These are phyloP conservation scores for Nannochloris sp. DNA, from an alignment of 139 green algal genomes.

Conservation along the genomic window DNA sequence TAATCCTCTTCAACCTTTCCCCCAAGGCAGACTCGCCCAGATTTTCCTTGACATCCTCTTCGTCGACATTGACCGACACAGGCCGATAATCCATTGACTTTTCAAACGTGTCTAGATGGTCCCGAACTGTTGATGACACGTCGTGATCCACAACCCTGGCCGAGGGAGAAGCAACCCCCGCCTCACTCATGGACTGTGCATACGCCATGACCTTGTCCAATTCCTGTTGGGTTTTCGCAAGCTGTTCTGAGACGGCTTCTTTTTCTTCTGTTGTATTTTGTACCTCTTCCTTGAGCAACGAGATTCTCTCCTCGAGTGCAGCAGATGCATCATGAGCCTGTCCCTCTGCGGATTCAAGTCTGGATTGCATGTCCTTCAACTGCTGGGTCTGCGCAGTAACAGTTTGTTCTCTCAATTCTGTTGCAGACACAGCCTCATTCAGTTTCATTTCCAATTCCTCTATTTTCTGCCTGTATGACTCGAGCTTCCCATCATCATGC, in stretches of 20 bases:
- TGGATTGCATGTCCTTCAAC: too few relatives aligned
- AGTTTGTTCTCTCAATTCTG: too few relatives aligned
- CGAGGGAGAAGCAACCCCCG: neutral
- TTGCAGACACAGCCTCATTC: too few relatives aligned
- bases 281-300: neutral
- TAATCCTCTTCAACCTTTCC: neutral
- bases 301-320: neutral
- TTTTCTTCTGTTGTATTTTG: neutral
- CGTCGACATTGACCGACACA: too few relatives aligned
- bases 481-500: too few relatives aligned
- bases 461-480: too few relatives aligned
- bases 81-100: too few relatives aligned
- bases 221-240: neutral
- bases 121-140: too few relatives aligned
- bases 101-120: too few relatives aligned
- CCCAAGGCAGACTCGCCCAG: neutral
- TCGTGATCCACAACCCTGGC: neutral
- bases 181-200: neutral
- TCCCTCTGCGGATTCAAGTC: too few relatives aligned
- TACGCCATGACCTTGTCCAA: neutral
- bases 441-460: too few relatives aligned
- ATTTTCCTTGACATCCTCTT: neutral
- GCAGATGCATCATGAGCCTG: neutral
- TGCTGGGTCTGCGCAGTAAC: too few relatives aligned
- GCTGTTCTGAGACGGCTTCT: neutral